Evolutionary conservation across 768 basidiomycete species (phyloP), one percentile per base, ranked within the genome.

Genomic region (Chalciporus sphaerocephalus): DNA sequence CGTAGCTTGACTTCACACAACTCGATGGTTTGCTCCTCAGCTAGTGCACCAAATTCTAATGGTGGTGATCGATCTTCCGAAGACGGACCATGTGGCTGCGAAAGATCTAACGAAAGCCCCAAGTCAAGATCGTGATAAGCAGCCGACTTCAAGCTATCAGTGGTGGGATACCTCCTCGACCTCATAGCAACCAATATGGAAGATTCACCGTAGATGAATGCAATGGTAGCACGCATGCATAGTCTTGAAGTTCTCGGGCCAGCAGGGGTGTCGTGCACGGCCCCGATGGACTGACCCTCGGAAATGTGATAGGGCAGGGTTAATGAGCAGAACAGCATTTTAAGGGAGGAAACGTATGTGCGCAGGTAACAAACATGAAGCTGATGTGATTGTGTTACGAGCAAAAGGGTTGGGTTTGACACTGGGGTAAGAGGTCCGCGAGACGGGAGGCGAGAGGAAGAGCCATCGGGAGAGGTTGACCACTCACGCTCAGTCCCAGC

Each of bases 101-200:
- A 24, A 18, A 57, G 42, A 44, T 67, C 64, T 30, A 66, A 47
- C 30, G 65, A 21, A 11, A 67, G 52, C 10, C 39, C 54, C 5
- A 81, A 64, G 51, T 76, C 73, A 59, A 80, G 69, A 16, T 74
- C 59, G 42, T 67, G 65, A 46, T 69, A 37, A n/a, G 53, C 44
- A 13, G 55, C 47, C 7, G 51, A 36, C 40, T 52, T 59, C 40
- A 65, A 47, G 48, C 55, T 56, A 32, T 67, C 66, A 20, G 61
- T 46, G 25, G 57, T 53, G 11, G 83, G 83, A 38, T 74, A 66
- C 32, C 74, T 64, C 49, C 70, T 71, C 15, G 82, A 79, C 42
- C 81, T 76, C 54, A 78, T 83, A 10, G 86, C 86, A 20, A 88
- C 65, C 32, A 86, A 40, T 24, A 87, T 68, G 8, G 80, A 70